phyloP scores from a whole-genome alignment of 106 monocot genomes.

The Platanthera guangdongensis region DNA sequence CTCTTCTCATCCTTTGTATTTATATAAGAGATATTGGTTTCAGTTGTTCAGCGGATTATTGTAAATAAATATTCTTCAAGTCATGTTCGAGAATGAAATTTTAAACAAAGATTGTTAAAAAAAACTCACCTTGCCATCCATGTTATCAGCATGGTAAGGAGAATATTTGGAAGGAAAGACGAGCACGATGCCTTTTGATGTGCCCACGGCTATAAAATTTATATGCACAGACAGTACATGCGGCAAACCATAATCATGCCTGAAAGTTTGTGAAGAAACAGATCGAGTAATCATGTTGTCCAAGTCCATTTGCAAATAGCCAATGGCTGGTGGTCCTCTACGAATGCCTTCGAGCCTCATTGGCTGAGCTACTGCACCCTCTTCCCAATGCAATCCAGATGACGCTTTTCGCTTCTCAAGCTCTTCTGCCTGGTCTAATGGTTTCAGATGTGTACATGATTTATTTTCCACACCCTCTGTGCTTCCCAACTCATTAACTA shows the following conservation, averaged over 20 bases:
- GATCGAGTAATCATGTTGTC: slow-evolving; percentile 74
- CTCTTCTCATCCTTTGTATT: background rate
- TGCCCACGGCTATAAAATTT: slow-evolving; percentile 79
- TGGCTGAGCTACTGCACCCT: slow-evolving; percentile 86
- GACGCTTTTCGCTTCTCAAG: slow-evolving; percentile 89
- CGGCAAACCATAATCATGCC: slow-evolving; percentile 62
- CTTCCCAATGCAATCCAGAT: slow-evolving; percentile 78
- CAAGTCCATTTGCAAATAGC: slow-evolving; percentile 83
- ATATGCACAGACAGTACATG: slow-evolving; percentile 69
- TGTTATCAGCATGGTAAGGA: slow-evolving; percentile 51
- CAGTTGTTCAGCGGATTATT: background rate
- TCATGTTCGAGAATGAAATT: background rate
- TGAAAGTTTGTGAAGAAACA: slow-evolving; percentile 62
- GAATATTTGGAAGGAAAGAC: slow-evolving; percentile 80
- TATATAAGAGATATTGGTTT: background rate
- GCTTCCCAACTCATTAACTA: slow-evolving; percentile 18
- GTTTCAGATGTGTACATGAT: slow-evolving; percentile 57
- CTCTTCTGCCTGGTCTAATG: slow-evolving; percentile 79
- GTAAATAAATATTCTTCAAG: background rate
- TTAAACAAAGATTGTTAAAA: background rate
- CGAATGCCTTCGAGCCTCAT: slow-evolving; percentile 87
- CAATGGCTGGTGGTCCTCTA: slow-evolving; percentile 86
- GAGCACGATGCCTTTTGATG: slow-evolving; percentile 59
- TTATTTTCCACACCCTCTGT: no score
- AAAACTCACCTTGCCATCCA: slow-evolving; percentile 69